Conservation (phyloP, 768 basidiomycete species). For the Mycena rebaudengoi region DNA sequence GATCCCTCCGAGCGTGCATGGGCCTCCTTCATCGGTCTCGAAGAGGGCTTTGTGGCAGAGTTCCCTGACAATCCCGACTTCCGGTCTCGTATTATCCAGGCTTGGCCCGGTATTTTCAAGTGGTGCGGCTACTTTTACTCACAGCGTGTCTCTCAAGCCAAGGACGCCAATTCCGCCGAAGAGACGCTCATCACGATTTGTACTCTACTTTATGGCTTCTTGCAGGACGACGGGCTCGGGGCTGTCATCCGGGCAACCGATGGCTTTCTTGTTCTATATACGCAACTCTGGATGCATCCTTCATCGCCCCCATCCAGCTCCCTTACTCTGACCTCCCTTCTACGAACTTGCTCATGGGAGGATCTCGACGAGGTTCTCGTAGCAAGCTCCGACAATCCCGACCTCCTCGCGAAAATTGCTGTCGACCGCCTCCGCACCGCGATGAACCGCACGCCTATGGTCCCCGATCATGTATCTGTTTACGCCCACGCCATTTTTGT, state of each 20-base stretch:
- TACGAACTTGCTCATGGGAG: background rate
- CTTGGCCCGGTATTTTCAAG: constrained; percentile 21
- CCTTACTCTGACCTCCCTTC: constrained; percentile 8
- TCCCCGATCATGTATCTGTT: background rate
- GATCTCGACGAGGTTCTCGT: constrained; percentile 14
- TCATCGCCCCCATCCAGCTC: background rate
- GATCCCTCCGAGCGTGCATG: constrained; percentile 14
- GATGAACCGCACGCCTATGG: constrained; percentile 2
- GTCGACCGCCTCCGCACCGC: constrained; percentile 10
- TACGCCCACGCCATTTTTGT: background rate
- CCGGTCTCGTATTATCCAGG: constrained; percentile 4
- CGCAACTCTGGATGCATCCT: constrained; percentile 15
- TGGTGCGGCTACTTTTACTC: constrained; percentile 14
- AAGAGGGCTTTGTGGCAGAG: background rate
- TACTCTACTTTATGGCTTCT: background rate
- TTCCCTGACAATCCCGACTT: constrained; percentile 13
- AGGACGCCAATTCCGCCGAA: background rate
- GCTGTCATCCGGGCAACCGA: background rate
- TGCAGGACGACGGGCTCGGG: background rate
- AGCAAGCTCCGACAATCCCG: background rate
- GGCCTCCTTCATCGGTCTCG: constrained; percentile 11
- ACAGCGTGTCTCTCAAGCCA: constrained; percentile 3
- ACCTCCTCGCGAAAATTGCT: background rate
- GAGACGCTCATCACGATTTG: background rate
- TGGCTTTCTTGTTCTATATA: constrained; percentile 7